Conservation (phyloP, 306 rosid species). For the Delonix regia region DNA sequence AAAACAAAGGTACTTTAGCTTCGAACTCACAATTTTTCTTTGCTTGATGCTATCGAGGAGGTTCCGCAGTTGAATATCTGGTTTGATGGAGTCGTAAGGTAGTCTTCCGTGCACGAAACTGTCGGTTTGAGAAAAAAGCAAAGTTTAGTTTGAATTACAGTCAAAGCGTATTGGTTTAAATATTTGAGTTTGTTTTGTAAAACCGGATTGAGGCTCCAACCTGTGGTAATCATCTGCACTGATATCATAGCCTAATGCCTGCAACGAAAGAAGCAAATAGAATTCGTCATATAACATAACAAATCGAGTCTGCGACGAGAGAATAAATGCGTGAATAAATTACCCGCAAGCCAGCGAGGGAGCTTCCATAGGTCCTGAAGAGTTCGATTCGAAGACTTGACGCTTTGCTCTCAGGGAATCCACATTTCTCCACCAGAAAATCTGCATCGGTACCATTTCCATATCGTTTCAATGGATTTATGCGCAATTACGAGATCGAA, state of each 20-base stretch:
- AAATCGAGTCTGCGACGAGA: not conserved
- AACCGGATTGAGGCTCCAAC: slow-evolving; percentile 18
- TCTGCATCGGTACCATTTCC: not conserved
- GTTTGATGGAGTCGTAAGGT: slow-evolving; percentile 74
- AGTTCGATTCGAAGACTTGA: slow-evolving; percentile 66
- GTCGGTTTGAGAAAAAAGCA: not conserved
- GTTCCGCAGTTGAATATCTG: slow-evolving; percentile 66
- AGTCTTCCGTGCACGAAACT: slow-evolving; percentile 92
- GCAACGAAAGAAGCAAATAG: not conserved
- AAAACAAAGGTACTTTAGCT: not conserved
- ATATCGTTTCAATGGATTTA: not conserved
- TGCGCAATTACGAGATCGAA: not conserved
- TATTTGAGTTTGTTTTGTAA: not conserved
- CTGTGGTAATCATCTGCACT: slow-evolving; percentile 81
- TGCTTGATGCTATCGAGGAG: slow-evolving; percentile 64
- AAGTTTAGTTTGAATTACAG: not conserved
- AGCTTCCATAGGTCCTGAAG: slow-evolving; percentile 83
- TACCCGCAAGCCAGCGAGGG: slow-evolving; percentile 89
- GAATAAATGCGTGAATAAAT: not conserved
- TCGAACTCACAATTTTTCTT: slow-evolving; percentile 63
- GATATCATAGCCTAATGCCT: slow-evolving; percentile 78
- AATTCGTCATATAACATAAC: not conserved
- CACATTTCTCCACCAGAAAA: slow-evolving; percentile 63
- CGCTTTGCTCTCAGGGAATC: slow-evolving; percentile 66
- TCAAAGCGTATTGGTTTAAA: not conserved